Percentiles rank a stretch among this genome's conserved stretches.
These are phyloP conservation scores for Sporisorium scitamineum DNA, from an alignment of 1,284 basidiomycete species.

Conservation along the genomic window DNA sequence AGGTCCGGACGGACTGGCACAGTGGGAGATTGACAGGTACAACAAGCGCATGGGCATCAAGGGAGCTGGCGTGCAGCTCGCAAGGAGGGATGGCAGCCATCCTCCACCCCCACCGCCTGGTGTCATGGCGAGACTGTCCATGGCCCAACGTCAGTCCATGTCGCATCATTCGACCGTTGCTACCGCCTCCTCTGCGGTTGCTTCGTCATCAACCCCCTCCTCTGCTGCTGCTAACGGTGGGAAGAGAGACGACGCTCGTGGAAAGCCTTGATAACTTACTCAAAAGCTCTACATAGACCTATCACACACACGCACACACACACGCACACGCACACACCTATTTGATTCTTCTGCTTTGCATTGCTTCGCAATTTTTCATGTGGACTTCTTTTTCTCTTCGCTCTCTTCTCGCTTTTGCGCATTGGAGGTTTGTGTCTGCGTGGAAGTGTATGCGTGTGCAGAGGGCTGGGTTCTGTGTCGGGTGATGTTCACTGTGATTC, in stretches of 20 bases:
- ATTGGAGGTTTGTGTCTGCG: too few relatives aligned
- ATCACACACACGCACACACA: neutral
- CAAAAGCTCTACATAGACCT: neutral
- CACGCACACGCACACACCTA: neutral
- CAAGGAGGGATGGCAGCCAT: slow-evolving; percentile 30
- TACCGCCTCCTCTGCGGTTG: neutral
- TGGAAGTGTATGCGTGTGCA: too few relatives aligned
- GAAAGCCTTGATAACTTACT: slow-evolving; percentile 12
- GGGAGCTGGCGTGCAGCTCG: slow-evolving; percentile 36
- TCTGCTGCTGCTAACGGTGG: neutral
- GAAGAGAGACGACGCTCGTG: slow-evolving; percentile 23
- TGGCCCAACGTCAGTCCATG: slow-evolving; percentile 34
- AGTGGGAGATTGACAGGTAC: slow-evolving; percentile 67
- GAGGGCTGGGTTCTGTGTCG: too few relatives aligned
- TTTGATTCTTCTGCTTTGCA: neutral
- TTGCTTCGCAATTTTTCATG: neutral
- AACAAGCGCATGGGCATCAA: slow-evolving; percentile 66
- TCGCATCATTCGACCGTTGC: slow-evolving; percentile 15
- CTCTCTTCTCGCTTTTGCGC: neutral
- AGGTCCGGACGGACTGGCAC: slow-evolving; percentile 60
- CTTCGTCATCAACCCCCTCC: slow-evolving; percentile 9
- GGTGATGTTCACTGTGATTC: too few relatives aligned
- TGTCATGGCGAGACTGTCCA: slow-evolving; percentile 33
- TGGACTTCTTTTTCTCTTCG: neutral
- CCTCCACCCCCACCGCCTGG: slow-evolving; percentile 33